These are phyloP conservation scores for Ramularia endophylla DNA, from an alignment of 2,329 filamentous ascomycete genomes.

Conservation along the genomic window DNA sequence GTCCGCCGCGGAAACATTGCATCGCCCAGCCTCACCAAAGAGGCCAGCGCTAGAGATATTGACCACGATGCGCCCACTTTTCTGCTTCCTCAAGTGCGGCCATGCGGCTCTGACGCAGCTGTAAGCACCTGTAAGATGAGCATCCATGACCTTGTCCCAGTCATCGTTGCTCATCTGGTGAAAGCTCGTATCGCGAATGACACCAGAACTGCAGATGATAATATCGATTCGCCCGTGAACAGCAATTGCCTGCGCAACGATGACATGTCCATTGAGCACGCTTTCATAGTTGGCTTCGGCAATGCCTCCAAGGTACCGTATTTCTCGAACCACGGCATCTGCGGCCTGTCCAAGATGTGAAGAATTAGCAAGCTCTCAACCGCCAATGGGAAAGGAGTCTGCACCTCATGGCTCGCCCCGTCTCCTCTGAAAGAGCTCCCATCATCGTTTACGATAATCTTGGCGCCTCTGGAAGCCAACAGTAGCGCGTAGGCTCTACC, in stretches of 20 bases:
- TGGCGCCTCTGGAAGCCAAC: neutral
- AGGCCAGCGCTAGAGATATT: slow-evolving; percentile 93
- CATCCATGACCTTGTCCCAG: neutral
- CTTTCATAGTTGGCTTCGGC: neutral
- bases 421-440: too few relatives aligned
- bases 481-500: neutral
- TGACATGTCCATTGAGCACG: neutral
- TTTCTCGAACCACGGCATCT: neutral
- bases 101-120: neutral
- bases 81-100: slow-evolving; percentile 60
- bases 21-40: slow-evolving; percentile 96
- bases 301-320: neutral
- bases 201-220: neutral
- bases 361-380: too few relatives aligned
- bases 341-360: too few relatives aligned
- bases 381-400: too few relatives aligned
- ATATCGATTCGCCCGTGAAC: neutral
- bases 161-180: neutral
- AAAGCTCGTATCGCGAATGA: neutral
- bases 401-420: too few relatives aligned
- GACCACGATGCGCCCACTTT: slow-evolving; percentile 92
- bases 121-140: neutral
- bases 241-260: neutral
- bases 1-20: slow-evolving; percentile 95
- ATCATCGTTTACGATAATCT: neutral